Conservation (phyloP, 106 monocot genomes). For the Apostasia shenzhenica region DNA sequence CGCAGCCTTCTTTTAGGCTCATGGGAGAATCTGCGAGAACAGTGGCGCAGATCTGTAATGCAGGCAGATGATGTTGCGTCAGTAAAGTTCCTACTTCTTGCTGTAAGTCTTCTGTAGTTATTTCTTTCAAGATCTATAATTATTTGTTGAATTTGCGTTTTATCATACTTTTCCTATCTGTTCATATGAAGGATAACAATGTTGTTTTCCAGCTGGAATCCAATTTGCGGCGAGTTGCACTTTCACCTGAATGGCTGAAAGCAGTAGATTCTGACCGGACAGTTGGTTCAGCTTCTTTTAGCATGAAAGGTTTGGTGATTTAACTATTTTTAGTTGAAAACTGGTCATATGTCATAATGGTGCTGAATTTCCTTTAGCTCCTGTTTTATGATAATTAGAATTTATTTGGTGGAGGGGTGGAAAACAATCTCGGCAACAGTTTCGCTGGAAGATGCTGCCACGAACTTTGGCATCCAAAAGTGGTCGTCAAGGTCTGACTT, state of each 20-base stretch:
- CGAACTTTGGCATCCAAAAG: slow-evolving; percentile 48
- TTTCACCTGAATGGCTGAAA: slow-evolving; percentile 74
- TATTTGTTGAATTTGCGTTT: too few species aligned
- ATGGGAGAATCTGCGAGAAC: slow-evolving; percentile 65
- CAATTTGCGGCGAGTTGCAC: slow-evolving; percentile 70
- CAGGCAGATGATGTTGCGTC: slow-evolving; percentile 61
- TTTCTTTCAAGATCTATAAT: background rate
- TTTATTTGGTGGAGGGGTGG: slow-evolving; percentile 97
- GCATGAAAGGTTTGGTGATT: slow-evolving; percentile 21
- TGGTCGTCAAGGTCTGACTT: slow-evolving; percentile 75
- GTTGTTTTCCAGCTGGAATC: slow-evolving; percentile 69
- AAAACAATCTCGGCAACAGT: slow-evolving; percentile 68
- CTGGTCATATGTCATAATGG: slow-evolving; percentile 24
- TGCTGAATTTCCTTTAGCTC: slow-evolving; percentile 10
- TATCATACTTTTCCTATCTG: too few species aligned
- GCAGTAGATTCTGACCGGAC: slow-evolving; percentile 49
- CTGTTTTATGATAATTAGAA: slow-evolving; percentile 26
- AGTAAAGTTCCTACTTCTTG: slow-evolving; percentile 52
- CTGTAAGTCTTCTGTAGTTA: slow-evolving; percentile 40
- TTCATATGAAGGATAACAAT: background rate
- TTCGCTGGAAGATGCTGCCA: slow-evolving; percentile 82
- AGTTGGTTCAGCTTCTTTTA: slow-evolving; percentile 64
- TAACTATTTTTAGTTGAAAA: slow-evolving; percentile 34
- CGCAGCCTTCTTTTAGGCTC: slow-evolving; percentile 71
- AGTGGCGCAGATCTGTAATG: slow-evolving; percentile 58